Evolutionary conservation across 306 rosid genomes (phyloP).

Genomic region (Canavalia ensiformis): DNA sequence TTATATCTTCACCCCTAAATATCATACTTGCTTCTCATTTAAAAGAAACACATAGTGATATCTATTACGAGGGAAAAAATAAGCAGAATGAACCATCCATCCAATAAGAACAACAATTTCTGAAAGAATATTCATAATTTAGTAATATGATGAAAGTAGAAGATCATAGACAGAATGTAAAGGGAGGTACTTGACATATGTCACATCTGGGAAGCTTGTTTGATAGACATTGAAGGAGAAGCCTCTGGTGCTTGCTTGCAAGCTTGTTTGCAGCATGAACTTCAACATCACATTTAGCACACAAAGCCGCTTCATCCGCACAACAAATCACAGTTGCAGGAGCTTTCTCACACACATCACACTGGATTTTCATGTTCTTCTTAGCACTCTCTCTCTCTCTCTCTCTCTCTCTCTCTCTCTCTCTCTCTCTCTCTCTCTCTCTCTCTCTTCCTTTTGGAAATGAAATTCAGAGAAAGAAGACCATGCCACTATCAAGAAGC

Average conservation of each 20-base stretch:
- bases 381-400: not conserved
- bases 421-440: too few species aligned
- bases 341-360: constrained; percentile 97
- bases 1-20: not conserved
- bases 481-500: constrained; percentile 27
- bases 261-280: constrained; percentile 99
- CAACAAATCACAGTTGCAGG: constrained; percentile 96
- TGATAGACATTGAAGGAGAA: constrained; percentile 82
- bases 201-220: constrained; percentile 94
- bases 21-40: not conserved
- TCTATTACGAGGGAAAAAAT: not conserved
- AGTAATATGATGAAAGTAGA: not conserved
- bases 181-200: constrained; percentile 82
- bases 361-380: constrained; percentile 85
- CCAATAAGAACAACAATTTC: constrained; percentile 20
- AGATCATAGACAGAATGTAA: not conserved
- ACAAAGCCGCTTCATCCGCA: constrained; percentile 96
- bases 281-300: constrained; percentile 90
- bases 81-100: not conserved
- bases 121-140: not conserved
- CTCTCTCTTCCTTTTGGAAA: not conserved
- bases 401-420: too few species aligned
- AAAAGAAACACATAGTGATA: not conserved
- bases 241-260: constrained; percentile 97
- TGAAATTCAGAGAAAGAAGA: constrained; percentile 10